Conservation (phyloP, 2,329 filamentous ascomycete genomes). For the Calonectria pseudoreteaudii region DNA sequence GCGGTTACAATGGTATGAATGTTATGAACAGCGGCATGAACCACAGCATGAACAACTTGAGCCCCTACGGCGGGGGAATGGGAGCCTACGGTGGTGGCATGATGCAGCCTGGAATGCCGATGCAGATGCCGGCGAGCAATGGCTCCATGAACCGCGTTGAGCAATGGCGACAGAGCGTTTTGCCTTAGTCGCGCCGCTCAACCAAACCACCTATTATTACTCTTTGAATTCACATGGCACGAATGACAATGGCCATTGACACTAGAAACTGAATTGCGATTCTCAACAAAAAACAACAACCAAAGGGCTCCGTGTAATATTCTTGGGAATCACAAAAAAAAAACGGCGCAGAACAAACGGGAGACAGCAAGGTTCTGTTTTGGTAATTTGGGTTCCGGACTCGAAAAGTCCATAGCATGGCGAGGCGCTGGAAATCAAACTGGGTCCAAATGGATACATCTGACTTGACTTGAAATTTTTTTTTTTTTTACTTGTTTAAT, state of each 20-base stretch:
- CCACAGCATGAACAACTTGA: conserved; percentile 29
- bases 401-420: conserved; percentile 38
- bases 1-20: conserved; percentile 38
- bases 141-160: conserved; percentile 52
- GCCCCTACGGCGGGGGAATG: conserved; percentile 38
- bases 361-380: conserved; percentile 16
- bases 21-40: conserved; percentile 30
- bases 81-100: conserved; percentile 45
- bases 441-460: conserved; percentile 26
- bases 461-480: not conserved
- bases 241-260: not conserved
- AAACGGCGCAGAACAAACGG: conserved; percentile 22
- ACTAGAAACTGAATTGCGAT: conserved; percentile 9
- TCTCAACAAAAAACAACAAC: not conserved
- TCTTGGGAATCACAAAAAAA: conserved; percentile 18
- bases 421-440: conserved; percentile 39
- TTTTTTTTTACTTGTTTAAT: conserved; percentile 27
- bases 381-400: conserved; percentile 22
- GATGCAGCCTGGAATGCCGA: conserved; percentile 44
- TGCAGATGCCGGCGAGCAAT: conserved; percentile 44
- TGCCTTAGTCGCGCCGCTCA: conserved; percentile 38
- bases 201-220: not conserved
- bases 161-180: conserved; percentile 57
- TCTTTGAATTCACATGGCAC: not conserved
- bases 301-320: conserved; percentile 17